Percentiles rank a stretch among this genome's conserved stretches.
Conservation (phyloP, 2,329 filamentous ascomycete species). For the Hymenoscyphus albidus region DNA sequence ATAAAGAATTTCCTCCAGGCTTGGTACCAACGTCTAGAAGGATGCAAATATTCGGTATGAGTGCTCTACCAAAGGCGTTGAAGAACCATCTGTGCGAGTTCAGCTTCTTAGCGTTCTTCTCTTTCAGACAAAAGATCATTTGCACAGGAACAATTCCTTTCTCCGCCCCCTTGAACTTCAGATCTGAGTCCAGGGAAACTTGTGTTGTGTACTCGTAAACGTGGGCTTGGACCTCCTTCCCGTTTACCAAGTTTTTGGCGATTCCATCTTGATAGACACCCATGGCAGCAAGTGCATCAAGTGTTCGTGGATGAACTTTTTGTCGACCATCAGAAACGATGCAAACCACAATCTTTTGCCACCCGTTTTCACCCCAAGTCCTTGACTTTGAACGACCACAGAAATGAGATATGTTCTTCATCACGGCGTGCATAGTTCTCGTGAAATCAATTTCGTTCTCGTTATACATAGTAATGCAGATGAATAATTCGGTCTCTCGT, state of each 20-base stretch:
- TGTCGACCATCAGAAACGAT: constrained; percentile 92
- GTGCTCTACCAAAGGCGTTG: constrained; percentile 88
- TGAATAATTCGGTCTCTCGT: constrained; percentile 91
- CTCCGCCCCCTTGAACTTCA: constrained; percentile 98
- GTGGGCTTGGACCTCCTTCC: constrained; percentile 90
- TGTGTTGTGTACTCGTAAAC: constrained; percentile 99
- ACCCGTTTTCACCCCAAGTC: constrained; percentile 94
- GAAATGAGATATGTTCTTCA: constrained; percentile 97
- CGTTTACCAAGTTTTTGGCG: constrained; percentile 97
- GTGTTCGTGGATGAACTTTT: constrained; percentile 87
- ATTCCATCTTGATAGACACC: constrained; percentile 98
- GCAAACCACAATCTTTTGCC: constrained; percentile 99
- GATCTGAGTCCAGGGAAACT: constrained; percentile 87
- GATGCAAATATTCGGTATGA: constrained; percentile 96
- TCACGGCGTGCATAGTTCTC: constrained; percentile 95
- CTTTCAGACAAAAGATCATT: constrained; percentile 97
- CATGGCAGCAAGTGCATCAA: constrained; percentile 93
- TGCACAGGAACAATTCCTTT: constrained; percentile 98
- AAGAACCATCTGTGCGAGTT: constrained; percentile 99
- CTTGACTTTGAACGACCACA: constrained; percentile 87
- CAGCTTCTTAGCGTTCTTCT: constrained; percentile 95
- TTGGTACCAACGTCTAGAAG: constrained; percentile 94
- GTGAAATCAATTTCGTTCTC: constrained; percentile 97
- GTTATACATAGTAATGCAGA: constrained; percentile 99
- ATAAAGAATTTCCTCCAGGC: constrained; percentile 84